Conservation (phyloP, 2,329 filamentous ascomycete genomes). For the Trichophyton mentagrophytes region DNA sequence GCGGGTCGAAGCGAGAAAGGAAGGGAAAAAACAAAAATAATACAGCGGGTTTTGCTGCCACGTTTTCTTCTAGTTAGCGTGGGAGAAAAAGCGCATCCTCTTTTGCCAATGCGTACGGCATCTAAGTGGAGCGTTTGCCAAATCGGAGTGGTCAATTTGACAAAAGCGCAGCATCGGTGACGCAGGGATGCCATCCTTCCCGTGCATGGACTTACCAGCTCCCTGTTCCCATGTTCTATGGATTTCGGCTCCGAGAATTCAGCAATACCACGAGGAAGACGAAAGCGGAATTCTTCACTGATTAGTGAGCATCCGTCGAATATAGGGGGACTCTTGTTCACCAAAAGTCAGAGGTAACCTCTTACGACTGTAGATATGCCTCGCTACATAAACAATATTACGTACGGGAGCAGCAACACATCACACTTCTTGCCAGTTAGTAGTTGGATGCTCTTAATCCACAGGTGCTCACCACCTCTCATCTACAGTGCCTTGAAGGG, state of each 20-base stretch:
- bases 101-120: neutral
- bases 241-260: neutral
- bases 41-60: neutral
- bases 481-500: too few relatives aligned
- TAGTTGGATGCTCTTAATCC: too few relatives aligned
- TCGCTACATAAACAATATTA: neutral
- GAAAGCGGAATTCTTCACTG: neutral
- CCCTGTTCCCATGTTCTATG: constrained; percentile 1
- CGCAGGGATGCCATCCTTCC: neutral
- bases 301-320: neutral
- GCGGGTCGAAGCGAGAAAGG: neutral
- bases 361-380: neutral
- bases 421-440: too few relatives aligned
- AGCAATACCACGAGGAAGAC: neutral
- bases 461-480: too few relatives aligned
- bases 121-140: neutral
- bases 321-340: neutral
- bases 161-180: neutral
- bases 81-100: neutral
- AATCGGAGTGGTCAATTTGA: neutral
- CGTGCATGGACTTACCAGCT: neutral
- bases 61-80: neutral
- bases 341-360: neutral
- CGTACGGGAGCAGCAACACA: neutral
- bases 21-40: neutral